phyloP scores from a whole-genome alignment of 2,329 filamentous ascomycete species.

The Ambrosiella beaveri region DNA sequence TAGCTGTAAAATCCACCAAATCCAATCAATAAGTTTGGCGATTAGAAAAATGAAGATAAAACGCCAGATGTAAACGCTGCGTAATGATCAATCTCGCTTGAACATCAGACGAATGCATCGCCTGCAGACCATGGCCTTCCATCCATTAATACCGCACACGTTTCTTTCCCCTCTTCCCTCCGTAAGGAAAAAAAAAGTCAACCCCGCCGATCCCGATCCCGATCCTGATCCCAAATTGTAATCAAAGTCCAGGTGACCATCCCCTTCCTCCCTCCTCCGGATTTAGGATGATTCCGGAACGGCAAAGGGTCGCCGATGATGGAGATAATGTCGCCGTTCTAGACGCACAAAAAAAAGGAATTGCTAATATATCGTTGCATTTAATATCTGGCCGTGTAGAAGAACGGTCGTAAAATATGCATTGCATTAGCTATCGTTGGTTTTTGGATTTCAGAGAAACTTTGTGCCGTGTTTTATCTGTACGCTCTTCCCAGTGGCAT shows the following conservation, averaged over 20 bases:
- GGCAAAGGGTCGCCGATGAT: neutral
- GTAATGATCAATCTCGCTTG: neutral
- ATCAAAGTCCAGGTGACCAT: too few relatives aligned
- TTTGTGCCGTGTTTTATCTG: neutral
- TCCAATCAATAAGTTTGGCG: too few relatives aligned
- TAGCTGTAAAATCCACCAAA: too few relatives aligned
- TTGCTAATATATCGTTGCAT: neutral
- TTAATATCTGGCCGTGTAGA: too few relatives aligned
- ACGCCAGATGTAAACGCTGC: too few relatives aligned
- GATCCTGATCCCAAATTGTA: neutral
- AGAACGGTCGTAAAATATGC: too few relatives aligned
- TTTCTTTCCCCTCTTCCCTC: too few relatives aligned
- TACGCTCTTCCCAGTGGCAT: neutral
- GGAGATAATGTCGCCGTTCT: too few relatives aligned
- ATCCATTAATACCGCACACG: neutral
- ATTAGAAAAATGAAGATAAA: too few relatives aligned
- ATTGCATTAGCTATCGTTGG: neutral
- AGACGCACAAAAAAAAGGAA: neutral
- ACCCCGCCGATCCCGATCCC: neutral
- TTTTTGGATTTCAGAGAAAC: neutral
- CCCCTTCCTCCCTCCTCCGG: neutral
- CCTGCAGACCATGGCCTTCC: neutral
- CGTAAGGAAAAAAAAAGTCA: too few relatives aligned
- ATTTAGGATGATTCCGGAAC: conserved; percentile 8
- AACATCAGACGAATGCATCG: neutral